Evolutionary conservation across 148 eudicot species (phyloP), one percentile per base, ranked within the genome.

Genomic region (Selenicereus undatus): DNA sequence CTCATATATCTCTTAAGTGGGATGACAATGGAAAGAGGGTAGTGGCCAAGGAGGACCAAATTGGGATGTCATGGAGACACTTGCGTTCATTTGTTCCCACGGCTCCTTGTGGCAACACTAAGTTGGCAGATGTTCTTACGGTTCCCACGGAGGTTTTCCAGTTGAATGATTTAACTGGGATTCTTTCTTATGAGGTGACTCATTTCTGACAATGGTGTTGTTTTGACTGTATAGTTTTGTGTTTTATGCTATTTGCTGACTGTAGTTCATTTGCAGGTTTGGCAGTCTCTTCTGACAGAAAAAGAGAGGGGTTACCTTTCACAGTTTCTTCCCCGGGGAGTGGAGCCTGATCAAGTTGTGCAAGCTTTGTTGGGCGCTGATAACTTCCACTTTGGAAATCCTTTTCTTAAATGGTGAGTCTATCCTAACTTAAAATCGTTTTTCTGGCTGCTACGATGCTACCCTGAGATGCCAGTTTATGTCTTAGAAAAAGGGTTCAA

Each of bases 311-410:
- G 77, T 75, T 82, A 86, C 82, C 93, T 96, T 43, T 26, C 72
- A 13, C 95, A 92, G 82, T 92, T 93, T 81, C 92, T 96, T 69
- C 99, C 99, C 50, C 80, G 80, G 77, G 94, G 90, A 30, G 39
- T 74, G 69, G 89, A 89, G 36, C 81, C 85, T 21, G 90, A 88
- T 84, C 70, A 84, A 76, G 83, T 82, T 76, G 90, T 96, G 79
- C 83, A 88, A 78, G 86, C 86, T 72, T 88, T 96, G 90, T 89
- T 96, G 77, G 86, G 82, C 0, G 92, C 91, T 80, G 90, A 85
- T 66, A 93, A 92, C 82, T 88, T 93, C 29, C 88, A 86, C 79
- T 96, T 96, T 84, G 98, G 98, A 71, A 93, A 92, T 79, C 93
- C 93, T 80, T 88, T 80, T 76, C 30, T 82, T 8, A 91, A 90